Evolutionary conservation across 805 yeast species (phyloP).

Genomic region (Metschnikowia gelsemii): DNA sequence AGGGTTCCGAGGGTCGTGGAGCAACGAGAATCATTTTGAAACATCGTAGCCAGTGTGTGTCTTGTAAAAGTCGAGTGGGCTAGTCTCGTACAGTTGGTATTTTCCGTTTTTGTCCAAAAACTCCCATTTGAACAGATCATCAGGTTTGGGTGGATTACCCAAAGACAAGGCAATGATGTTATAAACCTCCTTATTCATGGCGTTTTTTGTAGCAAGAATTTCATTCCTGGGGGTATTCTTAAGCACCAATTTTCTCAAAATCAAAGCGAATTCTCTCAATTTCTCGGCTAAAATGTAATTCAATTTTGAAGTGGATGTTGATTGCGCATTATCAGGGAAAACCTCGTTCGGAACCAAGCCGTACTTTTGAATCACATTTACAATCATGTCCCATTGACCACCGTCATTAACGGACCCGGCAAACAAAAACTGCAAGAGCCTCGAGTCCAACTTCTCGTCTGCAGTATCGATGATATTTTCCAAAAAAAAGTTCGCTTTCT

Average conservation of each 20-base stretch:
- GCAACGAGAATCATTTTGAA: constrained; percentile 57
- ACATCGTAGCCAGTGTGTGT: constrained; percentile 54
- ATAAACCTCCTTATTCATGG: constrained; percentile 61
- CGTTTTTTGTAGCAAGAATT: constrained; percentile 33
- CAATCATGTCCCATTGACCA: constrained; percentile 85
- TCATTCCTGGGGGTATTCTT: constrained; percentile 41
- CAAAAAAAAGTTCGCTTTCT: constrained; percentile 76
- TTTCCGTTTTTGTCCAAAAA: constrained; percentile 70
- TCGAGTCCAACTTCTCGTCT: constrained; percentile 63
- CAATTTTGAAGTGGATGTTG: constrained; percentile 53
- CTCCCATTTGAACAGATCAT: constrained; percentile 70
- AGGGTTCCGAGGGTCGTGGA: constrained; percentile 80
- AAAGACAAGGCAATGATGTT: constrained; percentile 64
- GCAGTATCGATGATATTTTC: constrained; percentile 74
- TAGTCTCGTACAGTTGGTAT: constrained; percentile 49
- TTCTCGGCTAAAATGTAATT: constrained; percentile 65
- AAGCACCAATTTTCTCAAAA: constrained; percentile 52
- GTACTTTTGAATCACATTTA: constrained; percentile 73
- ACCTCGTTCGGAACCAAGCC: constrained; percentile 75
- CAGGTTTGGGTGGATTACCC: constrained; percentile 78
- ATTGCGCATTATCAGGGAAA: constrained; percentile 67
- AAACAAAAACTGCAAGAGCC: constrained; percentile 66
- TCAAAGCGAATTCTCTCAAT: constrained; percentile 75
- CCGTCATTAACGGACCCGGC: constrained; percentile 75
- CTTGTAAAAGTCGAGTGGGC: constrained; percentile 65